Conservation (phyloP, 352 stramenopile species). For the Thalassiosira mediterranea region DNA sequence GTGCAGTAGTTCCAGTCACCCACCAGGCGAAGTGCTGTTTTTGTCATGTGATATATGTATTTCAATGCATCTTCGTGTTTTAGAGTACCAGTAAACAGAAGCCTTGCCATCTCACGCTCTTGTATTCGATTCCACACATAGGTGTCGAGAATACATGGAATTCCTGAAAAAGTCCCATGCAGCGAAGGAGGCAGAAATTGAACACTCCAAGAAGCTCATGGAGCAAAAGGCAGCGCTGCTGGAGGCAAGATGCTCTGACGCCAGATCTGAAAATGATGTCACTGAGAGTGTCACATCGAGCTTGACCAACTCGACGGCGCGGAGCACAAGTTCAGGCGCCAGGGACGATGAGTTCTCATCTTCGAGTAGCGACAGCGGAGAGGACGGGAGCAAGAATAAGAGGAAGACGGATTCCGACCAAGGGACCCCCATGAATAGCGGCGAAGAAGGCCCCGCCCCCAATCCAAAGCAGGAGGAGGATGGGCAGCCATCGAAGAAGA, state of each 20-base stretch:
- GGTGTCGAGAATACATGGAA: constrained; percentile 74
- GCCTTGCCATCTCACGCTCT: background rate
- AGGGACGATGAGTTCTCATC: constrained; percentile 20
- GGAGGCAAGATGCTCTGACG: too few relatives aligned
- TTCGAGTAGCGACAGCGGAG: constrained; percentile 1
- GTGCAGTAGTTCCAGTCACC: too few relatives aligned
- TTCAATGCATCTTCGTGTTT: too few relatives aligned
- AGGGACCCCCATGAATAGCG: too few relatives aligned
- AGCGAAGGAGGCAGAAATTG: constrained; percentile 66
- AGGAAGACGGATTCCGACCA: constrained; percentile 4
- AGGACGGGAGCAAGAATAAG: constrained; percentile 13
- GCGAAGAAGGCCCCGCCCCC: background rate
- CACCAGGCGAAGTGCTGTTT: too few relatives aligned
- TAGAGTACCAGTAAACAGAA: too few relatives aligned
- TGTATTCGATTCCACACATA: constrained; percentile 22
- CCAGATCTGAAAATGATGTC: constrained; percentile 52
- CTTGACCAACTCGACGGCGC: constrained; percentile 48
- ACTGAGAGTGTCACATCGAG: constrained; percentile 68
- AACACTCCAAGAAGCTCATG: constrained; percentile 45
- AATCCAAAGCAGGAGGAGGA: constrained; percentile 1
- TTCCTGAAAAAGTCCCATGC: constrained; percentile 66
- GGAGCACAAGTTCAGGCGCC: constrained; percentile 17
- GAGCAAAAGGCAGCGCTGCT: constrained; percentile 51
- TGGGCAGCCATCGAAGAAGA: constrained; percentile 10
- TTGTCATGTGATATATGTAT: too few relatives aligned